Evolutionary conservation across 2,329 filamentous ascomycete species (phyloP).

Genomic region (Epichloe coenophiala): DNA sequence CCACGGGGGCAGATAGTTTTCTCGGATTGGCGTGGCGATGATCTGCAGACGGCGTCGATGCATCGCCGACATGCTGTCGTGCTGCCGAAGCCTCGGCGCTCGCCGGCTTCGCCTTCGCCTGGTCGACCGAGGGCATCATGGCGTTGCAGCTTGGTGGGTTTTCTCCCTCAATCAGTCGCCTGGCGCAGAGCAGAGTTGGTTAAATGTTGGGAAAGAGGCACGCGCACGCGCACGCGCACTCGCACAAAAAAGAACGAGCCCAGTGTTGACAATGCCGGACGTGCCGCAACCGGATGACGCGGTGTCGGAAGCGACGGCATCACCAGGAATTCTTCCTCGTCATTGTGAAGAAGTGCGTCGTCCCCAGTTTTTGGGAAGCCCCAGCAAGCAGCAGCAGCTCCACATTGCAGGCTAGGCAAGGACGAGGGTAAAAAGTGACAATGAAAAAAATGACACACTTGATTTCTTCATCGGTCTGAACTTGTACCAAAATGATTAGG

Average conservation of each 20-base stretch:
- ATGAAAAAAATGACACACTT: no score
- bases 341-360: no score
- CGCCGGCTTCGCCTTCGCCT: not conserved
- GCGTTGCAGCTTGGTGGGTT: not conserved
- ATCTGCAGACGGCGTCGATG: not conserved
- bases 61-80: not conserved
- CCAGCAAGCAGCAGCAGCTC: no score
- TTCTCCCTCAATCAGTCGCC: not conserved
- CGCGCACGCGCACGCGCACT: no score
- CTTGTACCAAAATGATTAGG: no score
- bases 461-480: no score
- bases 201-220: no score
- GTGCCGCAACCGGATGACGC: not conserved
- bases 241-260: no score
- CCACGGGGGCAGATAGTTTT: not conserved
- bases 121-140: not conserved
- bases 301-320: not conserved
- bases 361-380: no score
- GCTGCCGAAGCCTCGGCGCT: not conserved
- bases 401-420: no score
- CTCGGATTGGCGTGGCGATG: not conserved
- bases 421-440: no score
- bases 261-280: not conserved
- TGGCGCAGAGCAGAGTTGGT: rapidly evolving
- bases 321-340: no score